A percentile compares a stretch with the other conserved stretches of the same genome.
Evolutionary conservation across 176 grass and related monocot genomes (phyloP).

Genomic region (Phoenix dactylifera): DNA sequence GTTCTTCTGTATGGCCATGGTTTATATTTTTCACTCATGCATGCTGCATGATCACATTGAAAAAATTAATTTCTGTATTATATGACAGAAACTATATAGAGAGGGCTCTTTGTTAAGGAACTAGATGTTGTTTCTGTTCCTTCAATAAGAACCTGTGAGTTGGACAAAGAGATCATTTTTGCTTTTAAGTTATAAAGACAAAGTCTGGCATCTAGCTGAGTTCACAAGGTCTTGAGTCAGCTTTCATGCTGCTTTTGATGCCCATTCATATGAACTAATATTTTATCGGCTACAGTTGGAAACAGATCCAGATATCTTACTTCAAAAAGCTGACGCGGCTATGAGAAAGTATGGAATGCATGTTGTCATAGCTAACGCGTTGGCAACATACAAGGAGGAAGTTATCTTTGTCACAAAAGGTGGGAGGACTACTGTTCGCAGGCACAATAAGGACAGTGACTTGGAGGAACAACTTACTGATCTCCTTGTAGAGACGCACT

Average conservation of each 20-base stretch:
- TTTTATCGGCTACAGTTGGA: conserved; percentile 42
- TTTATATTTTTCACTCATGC: too few relatives aligned
- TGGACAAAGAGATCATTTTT: too few relatives aligned
- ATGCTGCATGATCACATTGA: too few relatives aligned
- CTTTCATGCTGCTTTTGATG: background rate
- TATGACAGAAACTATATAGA: too few relatives aligned
- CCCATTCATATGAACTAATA: background rate
- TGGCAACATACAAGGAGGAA: conserved; percentile 74
- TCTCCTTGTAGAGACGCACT: conserved; percentile 39
- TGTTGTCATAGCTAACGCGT: conserved; percentile 55
- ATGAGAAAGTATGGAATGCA: conserved; percentile 73
- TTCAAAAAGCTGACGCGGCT: conserved; percentile 57
- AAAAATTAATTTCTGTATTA: too few relatives aligned
- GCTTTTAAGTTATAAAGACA: too few relatives aligned
- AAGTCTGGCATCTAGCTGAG: too few relatives aligned
- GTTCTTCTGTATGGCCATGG: too few relatives aligned
- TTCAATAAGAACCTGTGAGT: too few relatives aligned
- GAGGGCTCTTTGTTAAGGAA: too few relatives aligned
- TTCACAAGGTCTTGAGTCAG: too few relatives aligned
- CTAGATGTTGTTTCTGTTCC: too few relatives aligned
- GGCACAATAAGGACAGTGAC: conserved; percentile 32
- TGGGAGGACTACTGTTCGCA: conserved; percentile 27
- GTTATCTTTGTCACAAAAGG: conserved; percentile 45
- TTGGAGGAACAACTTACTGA: conserved; percentile 54
- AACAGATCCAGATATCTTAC: conserved; percentile 74